These are phyloP conservation scores for Globisporangium takayamanum DNA, from an alignment of 352 stramenopile species.

Conservation along the genomic window DNA sequence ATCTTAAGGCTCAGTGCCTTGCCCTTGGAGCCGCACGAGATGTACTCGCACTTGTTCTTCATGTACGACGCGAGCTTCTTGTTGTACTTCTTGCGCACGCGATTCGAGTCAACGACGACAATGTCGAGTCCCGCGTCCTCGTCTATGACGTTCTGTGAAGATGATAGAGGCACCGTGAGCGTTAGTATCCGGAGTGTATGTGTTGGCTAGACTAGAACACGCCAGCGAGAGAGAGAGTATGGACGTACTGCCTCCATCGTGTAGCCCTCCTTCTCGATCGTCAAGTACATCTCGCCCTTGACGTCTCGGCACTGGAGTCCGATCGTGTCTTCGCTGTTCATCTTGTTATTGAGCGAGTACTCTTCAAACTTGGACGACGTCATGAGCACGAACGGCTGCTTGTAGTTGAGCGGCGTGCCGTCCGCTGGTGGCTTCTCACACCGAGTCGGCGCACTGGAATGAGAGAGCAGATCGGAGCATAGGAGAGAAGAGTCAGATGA, in stretches of 20 bases:
- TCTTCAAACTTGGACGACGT: slow-evolving; percentile 48
- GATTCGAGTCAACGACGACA: slow-evolving; percentile 66
- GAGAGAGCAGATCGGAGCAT: background rate
- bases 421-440: slow-evolving; percentile 39
- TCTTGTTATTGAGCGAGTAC: slow-evolving; percentile 81
- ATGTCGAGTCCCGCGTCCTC: slow-evolving; percentile 33
- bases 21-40: slow-evolving; percentile 41
- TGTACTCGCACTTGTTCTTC: slow-evolving; percentile 50
- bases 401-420: slow-evolving; percentile 52
- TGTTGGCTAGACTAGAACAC: background rate
- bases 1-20: slow-evolving; percentile 36
- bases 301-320: slow-evolving; percentile 37
- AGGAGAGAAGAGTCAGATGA: background rate
- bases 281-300: slow-evolving; percentile 74
- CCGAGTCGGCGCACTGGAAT: slow-evolving; percentile 26
- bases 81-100: slow-evolving; percentile 65
- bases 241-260: slow-evolving; percentile 27
- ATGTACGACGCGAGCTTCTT: slow-evolving; percentile 36
- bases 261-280: slow-evolving; percentile 47
- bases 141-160: slow-evolving; percentile 36
- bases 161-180: background rate
- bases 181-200: background rate
- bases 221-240: background rate
- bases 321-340: slow-evolving; percentile 43
- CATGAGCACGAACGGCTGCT: slow-evolving; percentile 61